phyloP scores from a whole-genome alignment of 371 early-diverging fungal genomes.

The Capillidium heterosporum region DNA sequence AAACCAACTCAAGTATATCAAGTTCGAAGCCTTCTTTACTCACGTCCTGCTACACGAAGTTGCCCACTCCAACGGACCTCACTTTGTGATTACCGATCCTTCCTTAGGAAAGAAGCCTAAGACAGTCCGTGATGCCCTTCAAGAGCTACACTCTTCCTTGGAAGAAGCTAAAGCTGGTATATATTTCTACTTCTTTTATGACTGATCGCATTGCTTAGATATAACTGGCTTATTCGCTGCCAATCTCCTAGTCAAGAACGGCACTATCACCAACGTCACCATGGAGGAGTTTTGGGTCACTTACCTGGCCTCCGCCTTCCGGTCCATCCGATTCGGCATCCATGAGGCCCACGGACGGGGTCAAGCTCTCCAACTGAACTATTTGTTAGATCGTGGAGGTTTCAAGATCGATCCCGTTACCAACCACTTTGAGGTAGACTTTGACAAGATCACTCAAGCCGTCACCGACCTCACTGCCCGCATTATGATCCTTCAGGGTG shows the following conservation, averaged over 20 bases:
- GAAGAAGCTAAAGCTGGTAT: conserved; percentile 69
- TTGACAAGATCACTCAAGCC: conserved; percentile 38
- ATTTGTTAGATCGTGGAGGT: conserved; percentile 47
- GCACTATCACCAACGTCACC: conserved; percentile 34
- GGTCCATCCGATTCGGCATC: conserved; percentile 62
- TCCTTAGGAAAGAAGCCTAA: conserved; percentile 12
- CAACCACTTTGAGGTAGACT: conserved; percentile 36
- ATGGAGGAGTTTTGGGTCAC: conserved; percentile 51
- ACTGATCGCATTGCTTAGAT: conserved; percentile 20
- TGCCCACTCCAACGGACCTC: conserved; percentile 61
- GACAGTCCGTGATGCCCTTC: conserved; percentile 47
- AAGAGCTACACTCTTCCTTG: conserved; percentile 53
- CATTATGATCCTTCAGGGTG: conserved; percentile 58
- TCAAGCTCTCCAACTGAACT: conserved; percentile 55
- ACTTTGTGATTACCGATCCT: conserved; percentile 30
- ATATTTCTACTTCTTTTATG: not conserved
- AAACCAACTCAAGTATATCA: conserved; percentile 31
- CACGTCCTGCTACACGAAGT: conserved; percentile 66
- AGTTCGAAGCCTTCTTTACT: conserved; percentile 55
- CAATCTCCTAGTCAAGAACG: conserved; percentile 35
- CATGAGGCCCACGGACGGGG: conserved; percentile 62
- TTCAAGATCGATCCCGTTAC: conserved; percentile 25
- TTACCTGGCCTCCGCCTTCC: conserved; percentile 60
- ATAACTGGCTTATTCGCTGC: conserved; percentile 62
- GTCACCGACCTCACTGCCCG: conserved; percentile 41